Evolutionary conservation across 768 basidiomycete species (phyloP).

Genomic region (Auriscalpium orientale): DNA sequence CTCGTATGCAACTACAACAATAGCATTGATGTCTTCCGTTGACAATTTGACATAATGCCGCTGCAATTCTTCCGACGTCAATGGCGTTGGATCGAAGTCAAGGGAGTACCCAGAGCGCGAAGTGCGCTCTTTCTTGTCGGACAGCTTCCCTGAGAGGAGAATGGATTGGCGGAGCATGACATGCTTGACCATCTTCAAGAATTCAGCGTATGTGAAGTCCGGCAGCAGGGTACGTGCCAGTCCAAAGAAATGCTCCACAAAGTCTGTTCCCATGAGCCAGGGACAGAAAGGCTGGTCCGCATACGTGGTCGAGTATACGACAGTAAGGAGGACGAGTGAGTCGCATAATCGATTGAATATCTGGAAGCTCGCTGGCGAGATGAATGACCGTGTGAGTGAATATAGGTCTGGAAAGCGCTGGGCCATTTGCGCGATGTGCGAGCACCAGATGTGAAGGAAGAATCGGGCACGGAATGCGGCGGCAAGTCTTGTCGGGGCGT

Average conservation of each 20-base stretch:
- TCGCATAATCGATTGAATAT: slow-evolving; percentile 24
- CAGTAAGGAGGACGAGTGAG: slow-evolving; percentile 14
- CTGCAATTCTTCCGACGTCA: slow-evolving; percentile 1
- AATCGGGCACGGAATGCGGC: slow-evolving; percentile 16
- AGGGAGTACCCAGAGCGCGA: slow-evolving; percentile 17
- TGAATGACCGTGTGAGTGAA: slow-evolving; percentile 16
- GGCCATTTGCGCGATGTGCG: slow-evolving; percentile 11
- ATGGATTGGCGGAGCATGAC: slow-evolving; percentile 21
- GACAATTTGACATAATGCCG: background rate
- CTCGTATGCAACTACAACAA: background rate
- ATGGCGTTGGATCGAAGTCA: slow-evolving; percentile 12
- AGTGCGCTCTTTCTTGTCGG: slow-evolving; percentile 13
- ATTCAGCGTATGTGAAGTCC: slow-evolving; percentile 22
- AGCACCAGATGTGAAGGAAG: slow-evolving; percentile 17
- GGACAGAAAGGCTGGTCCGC: slow-evolving; percentile 20
- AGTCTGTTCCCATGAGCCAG: slow-evolving; percentile 18
- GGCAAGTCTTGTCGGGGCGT: slow-evolving; percentile 12
- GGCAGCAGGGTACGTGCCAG: slow-evolving; percentile 20
- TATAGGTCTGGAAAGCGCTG: slow-evolving; percentile 18
- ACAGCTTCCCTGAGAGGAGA: slow-evolving; percentile 17
- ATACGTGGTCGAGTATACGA: slow-evolving; percentile 16
- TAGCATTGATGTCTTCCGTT: background rate
- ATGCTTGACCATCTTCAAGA: slow-evolving; percentile 21
- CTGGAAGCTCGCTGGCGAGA: slow-evolving; percentile 20
- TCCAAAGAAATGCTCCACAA: slow-evolving; percentile 25